Evolutionary conservation across 257 asterid genomes (phyloP).

Genomic region (Solanum stenotomum): DNA sequence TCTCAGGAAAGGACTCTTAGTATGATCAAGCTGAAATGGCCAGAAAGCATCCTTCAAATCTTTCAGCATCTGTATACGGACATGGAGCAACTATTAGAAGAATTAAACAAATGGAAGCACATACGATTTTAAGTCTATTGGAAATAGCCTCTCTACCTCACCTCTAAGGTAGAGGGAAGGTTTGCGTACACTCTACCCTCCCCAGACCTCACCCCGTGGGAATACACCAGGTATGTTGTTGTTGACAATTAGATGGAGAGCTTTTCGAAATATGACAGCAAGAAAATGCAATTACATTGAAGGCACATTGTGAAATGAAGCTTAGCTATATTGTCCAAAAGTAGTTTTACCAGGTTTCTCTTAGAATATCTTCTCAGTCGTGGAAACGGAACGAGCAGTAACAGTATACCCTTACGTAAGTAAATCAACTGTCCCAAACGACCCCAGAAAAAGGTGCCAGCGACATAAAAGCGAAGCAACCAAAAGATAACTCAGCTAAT

Average conservation of each 20-base stretch:
- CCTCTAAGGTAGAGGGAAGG: not conserved
- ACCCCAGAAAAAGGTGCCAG: not conserved
- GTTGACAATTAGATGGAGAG: not conserved
- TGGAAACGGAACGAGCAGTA: not conserved
- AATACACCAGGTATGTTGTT: not conserved
- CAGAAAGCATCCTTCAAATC: conserved; percentile 78
- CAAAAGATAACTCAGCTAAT: not conserved
- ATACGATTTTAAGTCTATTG: not conserved
- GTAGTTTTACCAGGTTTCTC: not conserved
- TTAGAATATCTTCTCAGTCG: not conserved
- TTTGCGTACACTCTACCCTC: not conserved
- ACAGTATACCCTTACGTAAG: not conserved
- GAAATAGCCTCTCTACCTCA: not conserved
- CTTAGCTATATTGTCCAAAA: not conserved
- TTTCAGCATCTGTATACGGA: conserved; percentile 40
- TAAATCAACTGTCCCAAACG: not conserved
- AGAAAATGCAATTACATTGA: not conserved
- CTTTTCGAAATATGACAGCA: not conserved
- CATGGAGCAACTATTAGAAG: not conserved
- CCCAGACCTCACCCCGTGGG: not conserved
- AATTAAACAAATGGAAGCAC: not conserved
- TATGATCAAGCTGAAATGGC: conserved; percentile 69
- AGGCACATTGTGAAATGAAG: not conserved
- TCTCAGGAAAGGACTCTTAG: conserved; percentile 58
- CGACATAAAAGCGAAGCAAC: not conserved